Evolutionary conservation across 352 stramenopile species (phyloP).

Genomic region (Globisporangium canariense): DNA sequence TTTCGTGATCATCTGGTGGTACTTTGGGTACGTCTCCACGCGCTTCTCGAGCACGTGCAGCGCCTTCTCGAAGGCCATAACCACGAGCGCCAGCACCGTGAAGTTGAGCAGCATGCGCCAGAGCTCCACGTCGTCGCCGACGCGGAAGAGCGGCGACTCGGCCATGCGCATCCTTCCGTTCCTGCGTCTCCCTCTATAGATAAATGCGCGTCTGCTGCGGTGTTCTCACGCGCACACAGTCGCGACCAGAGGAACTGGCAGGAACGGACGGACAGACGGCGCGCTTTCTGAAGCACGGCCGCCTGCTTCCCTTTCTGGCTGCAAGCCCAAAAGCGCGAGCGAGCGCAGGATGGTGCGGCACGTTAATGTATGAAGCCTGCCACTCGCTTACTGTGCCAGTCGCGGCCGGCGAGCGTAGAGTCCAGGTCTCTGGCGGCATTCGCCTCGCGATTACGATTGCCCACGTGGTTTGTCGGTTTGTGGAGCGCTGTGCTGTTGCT

Average conservation of each 20-base stretch:
- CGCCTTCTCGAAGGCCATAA: constrained; percentile 42
- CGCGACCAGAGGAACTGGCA: neutral
- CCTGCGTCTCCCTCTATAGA: neutral
- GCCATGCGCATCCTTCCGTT: neutral
- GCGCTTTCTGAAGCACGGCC: neutral
- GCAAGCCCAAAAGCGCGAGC: no score
- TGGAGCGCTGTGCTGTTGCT: no score
- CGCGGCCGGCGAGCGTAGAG: neutral
- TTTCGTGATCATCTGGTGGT: constrained; percentile 69
- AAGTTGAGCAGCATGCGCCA: constrained; percentile 51
- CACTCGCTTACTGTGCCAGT: no score
- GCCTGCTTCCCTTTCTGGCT: no score
- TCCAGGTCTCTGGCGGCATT: neutral
- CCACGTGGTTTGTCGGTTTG: neutral
- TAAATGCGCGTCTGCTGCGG: neutral
- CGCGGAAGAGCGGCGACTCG: constrained; percentile 17
- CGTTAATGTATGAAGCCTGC: no score
- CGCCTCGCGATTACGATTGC: no score
- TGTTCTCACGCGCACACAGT: no score
- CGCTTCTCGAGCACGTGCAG: constrained; percentile 48
- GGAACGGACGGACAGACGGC: neutral
- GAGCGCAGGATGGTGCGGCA: no score
- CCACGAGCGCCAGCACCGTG: constrained; percentile 40
- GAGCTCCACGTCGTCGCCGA: constrained; percentile 38
- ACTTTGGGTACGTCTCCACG: constrained; percentile 47